Base-by-base conservation (phyloP, 345 rosid species). In the Lumnitzera littorea region DNA sequence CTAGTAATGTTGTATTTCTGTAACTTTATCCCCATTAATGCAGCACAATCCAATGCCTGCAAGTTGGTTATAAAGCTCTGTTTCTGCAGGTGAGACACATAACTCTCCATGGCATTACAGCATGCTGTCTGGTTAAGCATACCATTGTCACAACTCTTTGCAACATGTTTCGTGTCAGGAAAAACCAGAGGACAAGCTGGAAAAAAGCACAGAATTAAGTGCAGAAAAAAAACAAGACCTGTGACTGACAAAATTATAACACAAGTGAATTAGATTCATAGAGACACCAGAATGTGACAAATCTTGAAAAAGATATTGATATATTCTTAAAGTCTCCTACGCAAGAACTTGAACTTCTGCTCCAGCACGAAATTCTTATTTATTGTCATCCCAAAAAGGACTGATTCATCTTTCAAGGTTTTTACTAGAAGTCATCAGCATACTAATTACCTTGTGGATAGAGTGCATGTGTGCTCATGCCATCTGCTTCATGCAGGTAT, bases 131-230 rank as follows among this genome's bases (percentile, higher is more conserved):
- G 75, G 65, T 86, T 80, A 69, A 68, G 80, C 70, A 76, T 65
- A 55, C 67, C 84, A 29, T 79, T 66, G 47, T 81, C 78, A 41
- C 97, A 90, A 67, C 80, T 81, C 71, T 79, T 80, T 2, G 77
- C 80, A 46, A 94, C 78, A 66, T 80, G 82, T 71, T 67, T 80
- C 84, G 78, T 88, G 70, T 76, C 71, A 0, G 97, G 96, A 61
- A 90, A 87, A 57, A 83, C 80, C 68, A 94, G 83, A 63, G 99
- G 99, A 74, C 97, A 94, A 56, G 82, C 99, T 94, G 84, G 72
- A 74, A 61, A 65, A 53, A 48, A 53, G 49, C 63, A 56, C 58
- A 15, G 70, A 43, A 56, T 43, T 48, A 65, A 64, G 27, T 64
- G 11, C 13, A 48, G 48, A 61, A 24, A 58, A 13, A 11, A 53